Percentiles rank a stretch among this genome's conserved stretches.
phyloP scores from a whole-genome alignment of 345 rosid genomes.

The Arabidopsis suecica region DNA sequence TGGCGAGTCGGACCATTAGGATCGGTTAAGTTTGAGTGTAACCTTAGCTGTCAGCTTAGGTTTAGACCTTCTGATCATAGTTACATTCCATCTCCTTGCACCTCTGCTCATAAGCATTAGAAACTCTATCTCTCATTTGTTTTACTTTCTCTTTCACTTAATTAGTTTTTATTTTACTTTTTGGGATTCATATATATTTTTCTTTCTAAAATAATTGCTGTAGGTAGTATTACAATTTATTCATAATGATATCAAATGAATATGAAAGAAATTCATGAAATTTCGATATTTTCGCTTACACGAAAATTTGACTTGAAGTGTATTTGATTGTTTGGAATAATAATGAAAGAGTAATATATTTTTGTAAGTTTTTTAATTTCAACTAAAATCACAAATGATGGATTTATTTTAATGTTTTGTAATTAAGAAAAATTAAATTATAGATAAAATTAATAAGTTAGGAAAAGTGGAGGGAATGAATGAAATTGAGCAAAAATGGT shows the following conservation, averaged over 20 bases:
- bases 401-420: too few species aligned
- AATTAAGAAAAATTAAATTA: too few species aligned
- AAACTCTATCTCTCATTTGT: neutral
- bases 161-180: slow-evolving; percentile 23
- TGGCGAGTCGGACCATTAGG: slow-evolving; percentile 83
- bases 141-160: neutral
- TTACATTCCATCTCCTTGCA: slow-evolving; percentile 54
- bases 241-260: slow-evolving; percentile 10
- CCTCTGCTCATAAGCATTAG: slow-evolving; percentile 65
- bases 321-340: neutral
- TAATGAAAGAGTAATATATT: neutral
- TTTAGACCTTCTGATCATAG: slow-evolving; percentile 59
- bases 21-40: slow-evolving; percentile 57
- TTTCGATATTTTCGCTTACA: neutral
- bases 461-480: too few species aligned
- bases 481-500: too few species aligned
- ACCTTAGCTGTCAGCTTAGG: slow-evolving; percentile 62
- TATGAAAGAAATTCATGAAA: slow-evolving; percentile 1
- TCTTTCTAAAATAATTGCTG: slow-evolving; percentile 10
- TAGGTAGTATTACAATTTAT: neutral
- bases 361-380: too few species aligned
- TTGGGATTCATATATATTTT: neutral
- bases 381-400: too few species aligned
- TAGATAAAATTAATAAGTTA: too few species aligned
- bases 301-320: neutral